Conservation (phyloP, 805 yeast species). For the Candida stauntonica region DNA sequence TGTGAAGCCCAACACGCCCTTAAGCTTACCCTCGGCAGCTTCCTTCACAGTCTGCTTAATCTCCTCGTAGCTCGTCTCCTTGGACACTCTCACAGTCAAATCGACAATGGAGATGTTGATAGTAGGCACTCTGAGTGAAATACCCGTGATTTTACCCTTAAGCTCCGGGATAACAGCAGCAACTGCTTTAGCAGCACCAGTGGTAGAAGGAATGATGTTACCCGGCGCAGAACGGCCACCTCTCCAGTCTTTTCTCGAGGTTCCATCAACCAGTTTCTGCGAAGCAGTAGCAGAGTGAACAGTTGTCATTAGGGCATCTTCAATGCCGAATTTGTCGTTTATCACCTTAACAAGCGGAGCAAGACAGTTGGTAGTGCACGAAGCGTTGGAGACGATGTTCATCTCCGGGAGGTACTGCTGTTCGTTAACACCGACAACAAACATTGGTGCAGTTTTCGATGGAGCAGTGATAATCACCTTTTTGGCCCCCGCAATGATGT, state of each 20-base stretch:
- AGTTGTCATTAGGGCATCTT: constrained; percentile 74
- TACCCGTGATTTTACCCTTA: constrained; percentile 70
- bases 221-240: constrained; percentile 77
- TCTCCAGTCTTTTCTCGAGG: constrained; percentile 78
- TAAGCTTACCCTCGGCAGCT: constrained; percentile 55
- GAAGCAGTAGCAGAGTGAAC: constrained; percentile 71
- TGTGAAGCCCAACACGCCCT: constrained; percentile 66
- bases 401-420: constrained; percentile 52
- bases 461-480: constrained; percentile 72
- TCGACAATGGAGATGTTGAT: constrained; percentile 70
- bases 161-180: constrained; percentile 70
- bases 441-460: constrained; percentile 69
- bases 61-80: constrained; percentile 57
- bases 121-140: constrained; percentile 72
- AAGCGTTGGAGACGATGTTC: constrained; percentile 63
- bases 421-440: constrained; percentile 67
- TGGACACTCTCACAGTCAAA: constrained; percentile 59
- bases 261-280: constrained; percentile 73
- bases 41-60: constrained; percentile 55
- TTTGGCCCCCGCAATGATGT: constrained; percentile 70
- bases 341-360: constrained; percentile 70
- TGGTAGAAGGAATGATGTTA: constrained; percentile 70
- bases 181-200: constrained; percentile 77
- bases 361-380: constrained; percentile 72
- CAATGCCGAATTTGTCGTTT: constrained; percentile 62